phyloP scores from a whole-genome alignment of 306 rosid genomes.

The Spatholobus suberectus region DNA sequence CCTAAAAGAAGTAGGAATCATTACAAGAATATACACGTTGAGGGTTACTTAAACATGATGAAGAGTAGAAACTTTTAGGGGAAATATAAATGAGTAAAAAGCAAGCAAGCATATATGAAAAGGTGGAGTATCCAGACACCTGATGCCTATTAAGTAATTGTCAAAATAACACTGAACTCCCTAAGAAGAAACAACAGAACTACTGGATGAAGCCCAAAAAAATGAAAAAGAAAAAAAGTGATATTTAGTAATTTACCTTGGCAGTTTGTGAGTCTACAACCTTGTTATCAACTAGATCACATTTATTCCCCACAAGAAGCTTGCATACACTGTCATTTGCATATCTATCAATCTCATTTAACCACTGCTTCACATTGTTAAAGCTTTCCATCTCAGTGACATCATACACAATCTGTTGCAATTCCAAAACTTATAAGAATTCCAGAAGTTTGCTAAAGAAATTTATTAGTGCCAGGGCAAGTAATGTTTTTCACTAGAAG shows the following conservation, averaged over 20 bases:
- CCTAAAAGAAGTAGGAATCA: constrained; percentile 19
- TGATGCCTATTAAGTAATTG: background rate
- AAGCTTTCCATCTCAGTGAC: constrained; percentile 97
- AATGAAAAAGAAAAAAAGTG: background rate
- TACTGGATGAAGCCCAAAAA: background rate
- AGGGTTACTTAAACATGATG: background rate
- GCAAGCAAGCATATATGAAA: background rate
- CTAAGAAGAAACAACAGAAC: background rate
- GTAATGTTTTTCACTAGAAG: background rate
- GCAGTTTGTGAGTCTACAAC: constrained; percentile 89
- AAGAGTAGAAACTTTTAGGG: background rate
- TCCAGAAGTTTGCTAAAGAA: background rate
- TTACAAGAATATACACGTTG: background rate
- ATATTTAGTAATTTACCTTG: constrained; percentile 58
- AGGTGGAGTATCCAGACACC: background rate
- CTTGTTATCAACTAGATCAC: constrained; percentile 84
- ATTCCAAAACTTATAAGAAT: constrained; percentile 35
- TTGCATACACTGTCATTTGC: constrained; percentile 94
- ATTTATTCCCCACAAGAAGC: constrained; percentile 95
- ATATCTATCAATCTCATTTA: constrained; percentile 93
- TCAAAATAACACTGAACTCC: background rate
- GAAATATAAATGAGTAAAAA: background rate
- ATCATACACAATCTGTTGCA: constrained; percentile 93
- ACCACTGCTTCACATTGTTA: constrained; percentile 98
- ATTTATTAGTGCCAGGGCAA: background rate